Evolutionary conservation across 2,329 filamentous ascomycete genomes (phyloP).

Genomic region (Rutstroemia sp.): DNA sequence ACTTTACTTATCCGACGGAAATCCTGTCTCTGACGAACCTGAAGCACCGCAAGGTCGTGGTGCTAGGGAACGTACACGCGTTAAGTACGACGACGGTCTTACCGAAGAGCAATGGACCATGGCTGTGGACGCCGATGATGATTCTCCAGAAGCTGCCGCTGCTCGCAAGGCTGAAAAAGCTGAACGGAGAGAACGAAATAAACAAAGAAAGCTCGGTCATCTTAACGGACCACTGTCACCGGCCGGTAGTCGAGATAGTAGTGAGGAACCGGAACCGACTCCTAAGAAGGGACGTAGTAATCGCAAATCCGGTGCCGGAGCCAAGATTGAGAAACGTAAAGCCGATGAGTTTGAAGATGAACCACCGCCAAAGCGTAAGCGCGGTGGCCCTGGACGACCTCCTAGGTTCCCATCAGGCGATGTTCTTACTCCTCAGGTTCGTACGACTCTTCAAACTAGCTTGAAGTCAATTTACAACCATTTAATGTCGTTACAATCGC

Average conservation of each 20-base stretch:
- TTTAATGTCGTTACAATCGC: slow-evolving; percentile 51
- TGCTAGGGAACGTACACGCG: slow-evolving; percentile 87
- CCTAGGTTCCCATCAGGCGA: slow-evolving; percentile 46
- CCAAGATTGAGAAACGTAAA: slow-evolving; percentile 77
- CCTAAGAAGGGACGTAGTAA: slow-evolving; percentile 70
- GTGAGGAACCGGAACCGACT: slow-evolving; percentile 65
- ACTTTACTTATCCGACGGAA: slow-evolving; percentile 85
- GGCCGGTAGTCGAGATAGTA: slow-evolving; percentile 67
- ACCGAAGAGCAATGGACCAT: slow-evolving; percentile 99
- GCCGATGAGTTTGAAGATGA: slow-evolving; percentile 64
- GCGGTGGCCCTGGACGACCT: slow-evolving; percentile 62
- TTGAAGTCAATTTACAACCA: slow-evolving; percentile 70
- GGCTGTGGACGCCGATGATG: slow-evolving; percentile 94
- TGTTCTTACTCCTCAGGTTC: slow-evolving; percentile 60
- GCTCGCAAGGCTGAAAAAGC: slow-evolving; percentile 82
- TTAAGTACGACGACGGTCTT: slow-evolving; percentile 93
- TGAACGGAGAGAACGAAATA: slow-evolving; percentile 71
- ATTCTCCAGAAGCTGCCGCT: slow-evolving; percentile 86
- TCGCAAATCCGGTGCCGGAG: slow-evolving; percentile 58
- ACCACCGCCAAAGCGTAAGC: slow-evolving; percentile 70
- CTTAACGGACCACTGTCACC: slow-evolving; percentile 48
- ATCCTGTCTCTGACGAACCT: slow-evolving; percentile 69
- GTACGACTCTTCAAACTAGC: slow-evolving; percentile 71
- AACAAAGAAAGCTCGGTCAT: slow-evolving; percentile 48
- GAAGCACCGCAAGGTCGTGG: slow-evolving; percentile 78